A percentile compares a stretch with the other conserved stretches of the same genome.
These are phyloP conservation scores for Dryas octopetala DNA, from an alignment of 306 rosid species.

Conservation along the genomic window DNA sequence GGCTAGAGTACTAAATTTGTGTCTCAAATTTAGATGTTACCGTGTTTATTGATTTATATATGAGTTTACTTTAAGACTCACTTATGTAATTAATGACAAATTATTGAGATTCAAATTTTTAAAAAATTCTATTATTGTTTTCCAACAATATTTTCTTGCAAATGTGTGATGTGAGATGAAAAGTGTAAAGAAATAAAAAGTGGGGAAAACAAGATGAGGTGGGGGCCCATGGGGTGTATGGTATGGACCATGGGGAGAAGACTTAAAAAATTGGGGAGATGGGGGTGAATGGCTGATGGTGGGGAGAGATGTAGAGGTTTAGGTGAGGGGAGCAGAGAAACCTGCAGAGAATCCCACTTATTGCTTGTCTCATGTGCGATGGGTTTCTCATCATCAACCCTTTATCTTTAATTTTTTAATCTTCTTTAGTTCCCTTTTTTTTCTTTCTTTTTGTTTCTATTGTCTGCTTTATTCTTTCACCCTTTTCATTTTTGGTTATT, in stretches of 20 bases:
- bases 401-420: constrained; percentile 8
- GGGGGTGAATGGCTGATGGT: not conserved
- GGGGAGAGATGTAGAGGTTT: constrained; percentile 23
- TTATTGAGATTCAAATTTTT: too few species aligned
- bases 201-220: too few species aligned
- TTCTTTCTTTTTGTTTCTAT: constrained; percentile 28
- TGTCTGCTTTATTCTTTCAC: constrained; percentile 22
- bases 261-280: too few species aligned
- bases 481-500: constrained; percentile 7
- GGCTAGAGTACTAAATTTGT: too few species aligned
- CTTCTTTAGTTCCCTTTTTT: constrained; percentile 22
- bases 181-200: not conserved
- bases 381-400: constrained; percentile 31
- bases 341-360: constrained; percentile 56
- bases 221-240: too few species aligned
- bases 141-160: not conserved
- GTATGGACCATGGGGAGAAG: not conserved
- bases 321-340: constrained; percentile 29
- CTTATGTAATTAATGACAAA: too few species aligned
- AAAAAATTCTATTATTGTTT: too few species aligned
- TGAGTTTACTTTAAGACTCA: too few species aligned
- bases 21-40: too few species aligned
- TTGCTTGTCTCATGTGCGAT: constrained; percentile 53
- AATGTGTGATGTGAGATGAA: constrained; percentile 13
- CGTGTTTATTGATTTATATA: too few species aligned